phyloP scores from a whole-genome alignment of 768 basidiomycete genomes.

The Pluteus cervinus region DNA sequence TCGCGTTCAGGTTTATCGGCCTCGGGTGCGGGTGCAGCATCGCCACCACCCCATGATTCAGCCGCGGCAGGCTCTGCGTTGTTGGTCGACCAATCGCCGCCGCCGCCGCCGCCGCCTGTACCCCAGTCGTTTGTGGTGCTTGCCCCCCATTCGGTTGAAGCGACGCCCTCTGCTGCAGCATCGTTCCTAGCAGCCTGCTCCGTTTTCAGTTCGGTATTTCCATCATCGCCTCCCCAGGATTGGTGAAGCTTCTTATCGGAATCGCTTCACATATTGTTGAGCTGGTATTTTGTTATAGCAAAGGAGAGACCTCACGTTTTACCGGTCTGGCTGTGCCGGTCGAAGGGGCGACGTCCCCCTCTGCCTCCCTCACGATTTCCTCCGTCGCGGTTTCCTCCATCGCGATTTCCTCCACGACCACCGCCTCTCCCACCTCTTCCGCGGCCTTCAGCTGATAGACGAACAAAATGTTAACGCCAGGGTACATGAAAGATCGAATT shows the following conservation, averaged over 20 bases:
- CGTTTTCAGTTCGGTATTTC: slow-evolving; percentile 71
- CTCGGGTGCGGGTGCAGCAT: slow-evolving; percentile 31
- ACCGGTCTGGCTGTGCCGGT: slow-evolving; percentile 84
- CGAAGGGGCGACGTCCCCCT: slow-evolving; percentile 67
- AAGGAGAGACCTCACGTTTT: slow-evolving; percentile 51
- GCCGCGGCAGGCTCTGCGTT: slow-evolving; percentile 11
- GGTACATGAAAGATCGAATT: slow-evolving; percentile 4
- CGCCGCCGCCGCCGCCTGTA: slow-evolving; percentile 39
- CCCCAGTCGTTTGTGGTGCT: slow-evolving; percentile 35
- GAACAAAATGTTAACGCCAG: slow-evolving; percentile 4
- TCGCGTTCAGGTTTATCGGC: slow-evolving; percentile 31
- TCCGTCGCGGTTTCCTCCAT: slow-evolving; percentile 47
- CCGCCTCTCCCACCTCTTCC: slow-evolving; percentile 41
- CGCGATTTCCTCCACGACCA: slow-evolving; percentile 45
- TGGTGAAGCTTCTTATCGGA: slow-evolving; percentile 93
- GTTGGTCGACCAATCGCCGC: slow-evolving; percentile 11
- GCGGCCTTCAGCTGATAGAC: slow-evolving; percentile 35
- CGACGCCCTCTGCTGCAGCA: slow-evolving; percentile 47
- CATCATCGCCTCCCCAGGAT: slow-evolving; percentile 94
- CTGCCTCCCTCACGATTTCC: slow-evolving; percentile 48
- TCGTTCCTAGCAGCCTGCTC: slow-evolving; percentile 75
- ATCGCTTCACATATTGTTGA: slow-evolving; percentile 48
- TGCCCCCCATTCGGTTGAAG: slow-evolving; percentile 11
- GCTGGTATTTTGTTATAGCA: slow-evolving; percentile 8
- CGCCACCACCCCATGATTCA: slow-evolving; percentile 24